A percentile compares a stretch with the other conserved stretches of the same genome.
Evolutionary conservation across 2,329 filamentous ascomycete genomes (phyloP).

Genomic region (Drechslerella dactyloides): DNA sequence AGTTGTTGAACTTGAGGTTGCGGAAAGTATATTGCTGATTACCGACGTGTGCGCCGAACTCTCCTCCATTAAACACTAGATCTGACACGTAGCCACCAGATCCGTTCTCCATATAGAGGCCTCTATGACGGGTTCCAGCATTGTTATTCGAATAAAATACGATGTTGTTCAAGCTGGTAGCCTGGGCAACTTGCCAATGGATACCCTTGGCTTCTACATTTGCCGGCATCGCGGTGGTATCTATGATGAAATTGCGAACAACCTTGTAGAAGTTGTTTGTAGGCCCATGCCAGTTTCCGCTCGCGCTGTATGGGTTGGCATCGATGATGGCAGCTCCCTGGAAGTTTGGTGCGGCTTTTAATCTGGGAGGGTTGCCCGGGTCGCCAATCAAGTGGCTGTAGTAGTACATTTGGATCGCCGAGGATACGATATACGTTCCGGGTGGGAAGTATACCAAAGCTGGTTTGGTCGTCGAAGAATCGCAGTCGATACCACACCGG

Average conservation of each 20-base stretch:
- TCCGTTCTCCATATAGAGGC: slow-evolving; percentile 69
- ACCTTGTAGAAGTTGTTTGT: slow-evolving; percentile 84
- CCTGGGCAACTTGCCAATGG: slow-evolving; percentile 73
- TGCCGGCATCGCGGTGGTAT: slow-evolving; percentile 70
- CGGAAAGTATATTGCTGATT: slow-evolving; percentile 76
- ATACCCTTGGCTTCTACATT: slow-evolving; percentile 60
- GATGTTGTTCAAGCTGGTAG: slow-evolving; percentile 66
- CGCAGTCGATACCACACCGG: slow-evolving; percentile 80
- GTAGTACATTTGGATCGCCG: slow-evolving; percentile 82
- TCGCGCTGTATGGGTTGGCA: slow-evolving; percentile 76
- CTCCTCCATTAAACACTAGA: slow-evolving; percentile 82
- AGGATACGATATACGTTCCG: slow-evolving; percentile 84
- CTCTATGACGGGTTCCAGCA: slow-evolving; percentile 59
- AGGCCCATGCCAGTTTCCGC: slow-evolving; percentile 76
- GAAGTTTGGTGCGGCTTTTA: slow-evolving; percentile 77
- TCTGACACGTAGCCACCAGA: slow-evolving; percentile 82
- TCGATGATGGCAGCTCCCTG: slow-evolving; percentile 87
- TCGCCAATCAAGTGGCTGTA: slow-evolving; percentile 94
- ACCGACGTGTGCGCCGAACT: slow-evolving; percentile 62
- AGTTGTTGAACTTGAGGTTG: slow-evolving; percentile 78
- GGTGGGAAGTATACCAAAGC: slow-evolving; percentile 86
- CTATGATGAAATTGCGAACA: slow-evolving; percentile 80
- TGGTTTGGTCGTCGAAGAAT: slow-evolving; percentile 79
- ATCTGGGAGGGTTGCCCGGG: slow-evolving; percentile 62
- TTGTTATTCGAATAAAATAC: slow-evolving; percentile 59